Evolutionary conservation across 805 yeast species (phyloP).

Genomic region (Ogataea paraovalis): DNA sequence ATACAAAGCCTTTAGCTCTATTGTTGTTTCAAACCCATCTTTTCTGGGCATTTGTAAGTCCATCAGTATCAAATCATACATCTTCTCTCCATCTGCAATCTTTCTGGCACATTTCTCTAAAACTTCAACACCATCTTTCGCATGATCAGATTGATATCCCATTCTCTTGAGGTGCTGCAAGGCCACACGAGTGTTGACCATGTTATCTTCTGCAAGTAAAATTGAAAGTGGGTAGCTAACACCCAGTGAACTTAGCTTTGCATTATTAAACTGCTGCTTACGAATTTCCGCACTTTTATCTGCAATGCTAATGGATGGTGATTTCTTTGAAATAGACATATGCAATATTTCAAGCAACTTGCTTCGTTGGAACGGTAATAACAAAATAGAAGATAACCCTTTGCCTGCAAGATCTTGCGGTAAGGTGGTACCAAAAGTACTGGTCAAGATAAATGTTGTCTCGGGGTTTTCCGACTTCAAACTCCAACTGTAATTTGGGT

Average conservation of each 20-base stretch:
- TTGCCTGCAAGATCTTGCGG: slow-evolving; percentile 1
- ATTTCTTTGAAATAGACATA: neutral
- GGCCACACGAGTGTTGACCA: slow-evolving; percentile 47
- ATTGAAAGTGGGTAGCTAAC: slow-evolving; percentile 42
- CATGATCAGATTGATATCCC: slow-evolving; percentile 50
- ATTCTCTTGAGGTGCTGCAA: slow-evolving; percentile 43
- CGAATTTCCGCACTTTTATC: neutral
- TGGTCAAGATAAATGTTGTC: slow-evolving; percentile 8
- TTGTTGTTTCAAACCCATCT: slow-evolving; percentile 53
- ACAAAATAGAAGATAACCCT: slow-evolving; percentile 10
- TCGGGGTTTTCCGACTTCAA: slow-evolving; percentile 1
- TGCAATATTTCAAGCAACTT: slow-evolving; percentile 17
- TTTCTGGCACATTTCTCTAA: slow-evolving; percentile 31
- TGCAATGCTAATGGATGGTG: neutral
- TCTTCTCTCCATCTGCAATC: slow-evolving; percentile 23
- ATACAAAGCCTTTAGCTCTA: slow-evolving; percentile 35
- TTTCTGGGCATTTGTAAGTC: slow-evolving; percentile 38
- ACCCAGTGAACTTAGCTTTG: slow-evolving; percentile 22
- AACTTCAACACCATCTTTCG: slow-evolving; percentile 47
- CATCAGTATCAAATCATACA: slow-evolving; percentile 51
- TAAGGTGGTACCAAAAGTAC: slow-evolving; percentile 13
- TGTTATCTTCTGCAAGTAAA: slow-evolving; percentile 53
- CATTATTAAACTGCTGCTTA: neutral
- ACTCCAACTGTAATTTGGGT: neutral
- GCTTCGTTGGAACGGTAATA: slow-evolving; percentile 17